phyloP scores from a whole-genome alignment of 352 stramenopile species.

The Salisapilia sapeloensis region DNA sequence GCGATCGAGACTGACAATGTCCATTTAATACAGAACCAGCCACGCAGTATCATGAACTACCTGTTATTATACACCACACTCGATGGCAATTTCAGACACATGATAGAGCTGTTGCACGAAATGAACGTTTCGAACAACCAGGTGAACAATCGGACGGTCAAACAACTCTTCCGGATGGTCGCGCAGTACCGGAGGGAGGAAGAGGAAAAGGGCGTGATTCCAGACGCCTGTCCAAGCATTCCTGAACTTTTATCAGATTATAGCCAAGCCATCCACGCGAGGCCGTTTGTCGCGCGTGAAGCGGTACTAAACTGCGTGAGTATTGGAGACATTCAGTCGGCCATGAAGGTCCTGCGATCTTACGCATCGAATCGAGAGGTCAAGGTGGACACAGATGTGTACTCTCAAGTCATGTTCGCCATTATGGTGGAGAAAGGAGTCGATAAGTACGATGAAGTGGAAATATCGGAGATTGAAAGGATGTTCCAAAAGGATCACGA shows the following conservation, averaged over 20 bases:
- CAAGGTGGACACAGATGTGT: constrained; percentile 31
- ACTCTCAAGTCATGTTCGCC: constrained; percentile 42
- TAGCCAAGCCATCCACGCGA: constrained; percentile 30
- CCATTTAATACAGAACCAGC: constrained; percentile 27
- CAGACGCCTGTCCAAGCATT: constrained; percentile 40
- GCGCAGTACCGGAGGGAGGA: constrained; percentile 18
- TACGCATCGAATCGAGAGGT: constrained; percentile 18
- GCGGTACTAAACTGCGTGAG: constrained; percentile 28
- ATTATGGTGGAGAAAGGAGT: constrained; percentile 17
- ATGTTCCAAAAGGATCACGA: constrained; percentile 36
- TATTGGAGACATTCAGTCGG: constrained; percentile 21
- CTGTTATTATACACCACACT: constrained; percentile 36
- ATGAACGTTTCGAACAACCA: constrained; percentile 51
- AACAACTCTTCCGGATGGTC: constrained; percentile 35
- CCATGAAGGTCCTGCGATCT: constrained; percentile 23
- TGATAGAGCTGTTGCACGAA: constrained; percentile 58
- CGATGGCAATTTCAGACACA: constrained; percentile 57
- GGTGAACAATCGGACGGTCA: constrained; percentile 17
- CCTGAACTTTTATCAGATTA: constrained; percentile 28
- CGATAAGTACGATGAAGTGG: constrained; percentile 14
- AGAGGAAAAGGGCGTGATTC: constrained; percentile 15
- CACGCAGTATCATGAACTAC: constrained; percentile 40
- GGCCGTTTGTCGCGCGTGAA: too few species aligned
- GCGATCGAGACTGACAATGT: constrained; percentile 31
- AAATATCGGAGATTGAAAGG: constrained; percentile 30